These are phyloP conservation scores for Paecilomyces niveus DNA, from an alignment of 2,329 filamentous ascomycete species.

Conservation along the genomic window DNA sequence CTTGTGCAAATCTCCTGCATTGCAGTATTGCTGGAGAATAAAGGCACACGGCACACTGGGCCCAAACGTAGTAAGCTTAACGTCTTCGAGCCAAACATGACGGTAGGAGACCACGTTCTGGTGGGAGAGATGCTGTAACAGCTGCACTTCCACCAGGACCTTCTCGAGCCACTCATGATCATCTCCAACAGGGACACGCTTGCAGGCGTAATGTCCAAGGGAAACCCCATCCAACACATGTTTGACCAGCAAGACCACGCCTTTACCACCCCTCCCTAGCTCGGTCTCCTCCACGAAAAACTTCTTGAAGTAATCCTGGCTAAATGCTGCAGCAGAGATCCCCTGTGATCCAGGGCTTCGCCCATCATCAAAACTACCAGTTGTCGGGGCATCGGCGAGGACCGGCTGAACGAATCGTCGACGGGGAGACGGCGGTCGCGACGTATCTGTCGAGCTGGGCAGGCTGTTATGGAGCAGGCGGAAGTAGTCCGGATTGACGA, in stretches of 20 bases:
- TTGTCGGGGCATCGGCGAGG: conserved; percentile 39
- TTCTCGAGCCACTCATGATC: conserved; percentile 95
- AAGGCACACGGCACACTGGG: conserved; percentile 92
- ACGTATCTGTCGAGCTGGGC: conserved; percentile 41
- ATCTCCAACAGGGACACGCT: conserved; percentile 89
- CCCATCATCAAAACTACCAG: conserved; percentile 42
- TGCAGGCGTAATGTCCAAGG: conserved; percentile 90
- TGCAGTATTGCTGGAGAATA: conserved; percentile 97
- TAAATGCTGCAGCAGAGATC: conserved; percentile 82
- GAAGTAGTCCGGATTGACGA: conserved; percentile 90
- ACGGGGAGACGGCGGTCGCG: conserved; percentile 42
- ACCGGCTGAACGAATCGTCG: conserved; percentile 40
- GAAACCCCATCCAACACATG: conserved; percentile 86
- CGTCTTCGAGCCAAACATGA: conserved; percentile 94
- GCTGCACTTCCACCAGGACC: conserved; percentile 84
- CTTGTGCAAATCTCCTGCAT: conserved; percentile 80
- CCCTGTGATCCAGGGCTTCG: conserved; percentile 49
- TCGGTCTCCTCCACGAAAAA: conserved; percentile 89
- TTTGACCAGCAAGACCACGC: conserved; percentile 86
- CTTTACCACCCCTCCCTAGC: conserved; percentile 84
- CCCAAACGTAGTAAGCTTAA: conserved; percentile 74
- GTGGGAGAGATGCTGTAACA: conserved; percentile 85
- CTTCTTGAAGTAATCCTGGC: conserved; percentile 81
- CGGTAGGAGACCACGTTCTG: conserved; percentile 94
- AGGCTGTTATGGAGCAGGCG: conserved; percentile 70